Evolutionary conservation across 306 rosid species (phyloP).

Genomic region (Lablab purpureus): DNA sequence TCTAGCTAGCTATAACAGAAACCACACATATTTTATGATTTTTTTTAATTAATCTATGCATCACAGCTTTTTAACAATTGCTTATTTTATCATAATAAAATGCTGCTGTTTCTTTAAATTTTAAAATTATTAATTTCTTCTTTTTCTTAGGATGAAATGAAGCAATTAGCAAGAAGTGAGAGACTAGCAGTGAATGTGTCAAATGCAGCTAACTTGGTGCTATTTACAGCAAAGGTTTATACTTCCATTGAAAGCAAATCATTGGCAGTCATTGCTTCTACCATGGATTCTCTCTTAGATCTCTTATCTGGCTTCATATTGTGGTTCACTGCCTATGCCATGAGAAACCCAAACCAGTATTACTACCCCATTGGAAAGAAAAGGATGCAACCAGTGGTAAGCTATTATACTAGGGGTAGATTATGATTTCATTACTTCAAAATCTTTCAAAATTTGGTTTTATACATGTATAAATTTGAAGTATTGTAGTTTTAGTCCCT

Average conservation of each 20-base stretch:
- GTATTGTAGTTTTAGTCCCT: no score
- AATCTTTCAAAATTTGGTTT: neutral
- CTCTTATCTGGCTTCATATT: slow-evolving; percentile 72
- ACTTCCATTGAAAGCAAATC: slow-evolving; percentile 68
- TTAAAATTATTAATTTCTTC: neutral
- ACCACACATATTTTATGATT: no score
- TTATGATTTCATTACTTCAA: neutral
- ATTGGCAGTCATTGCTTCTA: slow-evolving; percentile 72
- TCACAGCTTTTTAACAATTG: no score
- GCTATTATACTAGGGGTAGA: no score
- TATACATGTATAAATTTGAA: no score
- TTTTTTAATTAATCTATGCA: no score
- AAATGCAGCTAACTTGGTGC: slow-evolving; percentile 56
- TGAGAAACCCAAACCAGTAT: slow-evolving; percentile 64
- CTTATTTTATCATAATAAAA: neutral
- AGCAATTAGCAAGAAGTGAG: slow-evolving; percentile 62
- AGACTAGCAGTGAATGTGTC: slow-evolving; percentile 58
- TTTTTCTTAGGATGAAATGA: slow-evolving; percentile 59
- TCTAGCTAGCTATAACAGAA: no score
- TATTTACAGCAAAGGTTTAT: slow-evolving; percentile 64
- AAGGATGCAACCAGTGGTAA: slow-evolving; percentile 76
- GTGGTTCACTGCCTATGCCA: slow-evolving; percentile 68
- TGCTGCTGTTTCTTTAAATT: neutral
- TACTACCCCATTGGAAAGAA: slow-evolving; percentile 75
- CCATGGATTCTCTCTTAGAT: slow-evolving; percentile 71